A percentile compares a stretch with the other conserved stretches of the same genome.
Evolutionary conservation across 352 stramenopile species (phyloP).

Genomic region (Phytopythium helicoides): DNA sequence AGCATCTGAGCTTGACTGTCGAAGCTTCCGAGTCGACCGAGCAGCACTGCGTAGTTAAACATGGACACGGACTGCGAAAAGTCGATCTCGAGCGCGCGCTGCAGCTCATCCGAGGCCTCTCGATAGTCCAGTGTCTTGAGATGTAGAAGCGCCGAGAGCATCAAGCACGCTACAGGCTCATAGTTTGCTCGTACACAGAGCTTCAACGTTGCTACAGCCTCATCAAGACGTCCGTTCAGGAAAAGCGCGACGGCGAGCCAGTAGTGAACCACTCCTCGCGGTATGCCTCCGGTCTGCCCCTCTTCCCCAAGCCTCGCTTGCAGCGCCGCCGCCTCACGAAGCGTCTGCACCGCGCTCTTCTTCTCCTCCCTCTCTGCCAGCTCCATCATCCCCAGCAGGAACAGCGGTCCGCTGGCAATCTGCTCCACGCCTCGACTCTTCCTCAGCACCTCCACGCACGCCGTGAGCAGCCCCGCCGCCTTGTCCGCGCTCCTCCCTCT

Average conservation of each 20-base stretch:
- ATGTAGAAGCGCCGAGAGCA: constrained; percentile 44
- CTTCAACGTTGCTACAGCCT: constrained; percentile 34
- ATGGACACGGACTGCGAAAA: constrained; percentile 39
- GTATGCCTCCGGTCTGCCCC: not conserved
- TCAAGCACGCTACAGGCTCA: constrained; percentile 41
- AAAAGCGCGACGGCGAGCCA: constrained; percentile 57
- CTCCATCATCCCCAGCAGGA: constrained; percentile 38
- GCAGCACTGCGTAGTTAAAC: constrained; percentile 70
- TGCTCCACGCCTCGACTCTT: constrained; percentile 4
- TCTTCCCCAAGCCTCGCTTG: not conserved
- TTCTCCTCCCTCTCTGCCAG: constrained; percentile 23
- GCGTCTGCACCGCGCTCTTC: constrained; percentile 22
- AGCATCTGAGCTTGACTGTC: constrained; percentile 64
- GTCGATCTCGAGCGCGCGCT: constrained; percentile 60
- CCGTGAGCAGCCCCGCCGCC: constrained; percentile 20
- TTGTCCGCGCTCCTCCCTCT: constrained; percentile 11
- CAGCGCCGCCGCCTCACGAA: constrained; percentile 17
- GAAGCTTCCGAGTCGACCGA: constrained; percentile 43
- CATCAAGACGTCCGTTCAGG: constrained; percentile 10
- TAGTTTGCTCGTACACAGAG: constrained; percentile 47
- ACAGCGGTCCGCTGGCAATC: constrained; percentile 29
- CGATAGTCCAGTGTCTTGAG: constrained; percentile 33
- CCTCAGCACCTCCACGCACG: constrained; percentile 14
- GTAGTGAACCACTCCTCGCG: constrained; percentile 33
- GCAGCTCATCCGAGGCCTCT: constrained; percentile 39